Conservation (phyloP, 805 yeast species). For the Ogataea siamensis region DNA sequence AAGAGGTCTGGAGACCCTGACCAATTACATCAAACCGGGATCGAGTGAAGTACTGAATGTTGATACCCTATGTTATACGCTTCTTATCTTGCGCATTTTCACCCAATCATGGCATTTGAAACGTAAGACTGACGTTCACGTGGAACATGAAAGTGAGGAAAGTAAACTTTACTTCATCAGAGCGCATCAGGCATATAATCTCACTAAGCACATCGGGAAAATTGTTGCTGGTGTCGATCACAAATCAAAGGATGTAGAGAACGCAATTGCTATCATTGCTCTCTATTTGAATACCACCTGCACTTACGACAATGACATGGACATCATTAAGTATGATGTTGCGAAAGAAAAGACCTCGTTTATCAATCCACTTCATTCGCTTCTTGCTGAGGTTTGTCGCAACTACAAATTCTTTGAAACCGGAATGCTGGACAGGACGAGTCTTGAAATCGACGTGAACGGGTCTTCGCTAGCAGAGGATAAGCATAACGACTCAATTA, state of each 20-base stretch:
- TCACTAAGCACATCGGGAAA: constrained; percentile 27
- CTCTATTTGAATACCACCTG: constrained; percentile 34
- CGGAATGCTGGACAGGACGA: constrained; percentile 16
- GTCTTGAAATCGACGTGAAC: constrained; percentile 11
- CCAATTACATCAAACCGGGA: constrained; percentile 29
- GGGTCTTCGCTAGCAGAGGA: constrained; percentile 14
- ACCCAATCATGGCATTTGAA: constrained; percentile 56
- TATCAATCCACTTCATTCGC: constrained; percentile 57
- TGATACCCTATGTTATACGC: constrained; percentile 36
- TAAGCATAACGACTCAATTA: constrained; percentile 21
- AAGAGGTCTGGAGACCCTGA: constrained; percentile 24
- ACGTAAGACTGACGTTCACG: constrained; percentile 69
- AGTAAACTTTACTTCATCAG: constrained; percentile 49
- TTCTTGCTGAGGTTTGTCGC: constrained; percentile 47
- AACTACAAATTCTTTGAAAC: constrained; percentile 32
- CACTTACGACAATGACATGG: constrained; percentile 27
- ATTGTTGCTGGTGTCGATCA: constrained; percentile 24
- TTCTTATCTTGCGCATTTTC: constrained; percentile 49
- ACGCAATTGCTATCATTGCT: constrained; percentile 38
- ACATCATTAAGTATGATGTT: constrained; percentile 33
- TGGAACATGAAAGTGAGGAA: constrained; percentile 52
- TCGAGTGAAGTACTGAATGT: constrained; percentile 20
- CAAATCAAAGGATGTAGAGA: constrained; percentile 23
- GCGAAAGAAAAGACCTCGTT: constrained; percentile 53
- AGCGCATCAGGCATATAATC: constrained; percentile 23